Base-by-base conservation (phyloP, 2,329 filamentous ascomycete species). In the Tolypocladium cylindrosporum region DNA sequence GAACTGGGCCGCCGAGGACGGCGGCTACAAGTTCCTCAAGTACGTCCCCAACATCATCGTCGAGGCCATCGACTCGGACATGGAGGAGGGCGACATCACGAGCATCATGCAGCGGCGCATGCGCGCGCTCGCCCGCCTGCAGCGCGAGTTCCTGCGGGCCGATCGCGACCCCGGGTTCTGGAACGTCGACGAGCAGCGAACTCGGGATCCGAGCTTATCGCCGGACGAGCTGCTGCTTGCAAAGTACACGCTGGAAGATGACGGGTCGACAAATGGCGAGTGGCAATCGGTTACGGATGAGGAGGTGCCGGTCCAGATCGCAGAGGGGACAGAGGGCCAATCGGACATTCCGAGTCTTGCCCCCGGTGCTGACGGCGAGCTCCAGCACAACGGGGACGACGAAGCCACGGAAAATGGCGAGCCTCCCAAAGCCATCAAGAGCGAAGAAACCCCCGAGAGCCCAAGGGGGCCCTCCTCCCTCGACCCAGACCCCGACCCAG, bases 1-100 rank as follows among this genome's bases (percentile, higher is more conserved):
- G n/a, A 65, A 61, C 24, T 77, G 75, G 75, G 73, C 75, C 1
- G 71, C 72, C n/a, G 66, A 70, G 16, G 75, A 77, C 41, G 75
- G 72, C 21, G 68, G 67, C 31, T 76, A 73, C 61, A 60, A 62
- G 8, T 61, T 69, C 43, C 64, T 72, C 3, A 64, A 68, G 2
- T 66, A 69, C 37, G 65, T 75, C 2, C 73, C 75, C 14, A 77
- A 77, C 58, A 65, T 76, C 40, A 61, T 73, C 34, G 67, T 69
- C 31, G 73, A 74, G 54, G 61, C 72, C 5, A 62, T 77, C 45
- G 68, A 76, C 54, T 67, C 66, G 0, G 59, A 55, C 4, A 59
- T 67, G 58, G 60, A 60, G 9, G 65, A 71, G 54, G 50, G 61
- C 19, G 66, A 66, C 16, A 72, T 76, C 55, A 69, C 71, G 19